Percentiles rank a stretch among this genome's conserved stretches.
phyloP scores from a whole-genome alignment of 768 basidiomycete genomes.

The Daedaleopsis sinensis region DNA sequence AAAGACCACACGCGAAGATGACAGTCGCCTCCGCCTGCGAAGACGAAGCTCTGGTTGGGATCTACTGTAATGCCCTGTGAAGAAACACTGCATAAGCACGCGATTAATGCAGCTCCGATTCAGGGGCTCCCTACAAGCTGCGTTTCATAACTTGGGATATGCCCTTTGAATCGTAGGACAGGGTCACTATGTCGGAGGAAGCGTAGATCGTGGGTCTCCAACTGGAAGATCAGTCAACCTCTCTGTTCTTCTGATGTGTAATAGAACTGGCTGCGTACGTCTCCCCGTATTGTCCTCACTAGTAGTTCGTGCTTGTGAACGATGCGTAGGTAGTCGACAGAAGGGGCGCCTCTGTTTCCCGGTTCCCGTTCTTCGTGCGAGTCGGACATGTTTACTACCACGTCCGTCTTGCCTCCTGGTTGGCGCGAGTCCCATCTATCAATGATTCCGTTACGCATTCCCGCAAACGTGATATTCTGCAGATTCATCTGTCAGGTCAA shows the following conservation, averaged over 20 bases:
- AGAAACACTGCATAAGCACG: background rate
- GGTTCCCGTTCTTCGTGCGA: background rate
- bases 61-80: conserved; percentile 64
- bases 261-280: conserved; percentile 42
- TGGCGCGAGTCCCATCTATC: conserved; percentile 22
- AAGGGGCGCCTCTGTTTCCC: conserved; percentile 29
- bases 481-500: background rate
- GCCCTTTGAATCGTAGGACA: conserved; percentile 50
- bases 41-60: conserved; percentile 57
- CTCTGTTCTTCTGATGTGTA: background rate
- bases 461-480: conserved; percentile 18
- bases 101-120: background rate
- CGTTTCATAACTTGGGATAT: conserved; percentile 56
- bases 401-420: background rate
- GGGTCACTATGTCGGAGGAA: conserved; percentile 50
- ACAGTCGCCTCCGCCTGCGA: conserved; percentile 69
- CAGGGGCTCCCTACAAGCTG: conserved; percentile 48
- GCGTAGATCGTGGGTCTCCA: conserved; percentile 66
- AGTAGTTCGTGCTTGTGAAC: conserved; percentile 57
- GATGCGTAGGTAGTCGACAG: conserved; percentile 56
- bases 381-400: conserved; percentile 11
- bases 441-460: conserved; percentile 19
- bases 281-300: conserved; percentile 59
- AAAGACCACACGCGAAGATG: conserved; percentile 73
- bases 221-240: conserved; percentile 38